Evolutionary conservation across 306 rosid genomes (phyloP).

Genomic region (Cucumis hystrix): DNA sequence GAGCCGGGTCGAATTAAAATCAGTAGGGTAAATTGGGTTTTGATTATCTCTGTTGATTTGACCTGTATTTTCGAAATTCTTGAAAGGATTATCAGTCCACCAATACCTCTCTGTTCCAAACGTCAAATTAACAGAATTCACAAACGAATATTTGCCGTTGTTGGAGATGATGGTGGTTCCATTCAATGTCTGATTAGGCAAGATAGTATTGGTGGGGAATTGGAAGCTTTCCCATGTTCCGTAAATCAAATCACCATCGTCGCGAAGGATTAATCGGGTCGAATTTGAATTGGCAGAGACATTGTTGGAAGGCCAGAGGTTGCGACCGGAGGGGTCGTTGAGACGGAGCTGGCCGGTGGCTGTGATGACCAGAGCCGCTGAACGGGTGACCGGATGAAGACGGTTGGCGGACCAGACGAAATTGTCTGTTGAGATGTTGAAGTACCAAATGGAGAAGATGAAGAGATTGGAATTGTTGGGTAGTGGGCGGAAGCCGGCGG

Average conservation of each 20-base stretch:
- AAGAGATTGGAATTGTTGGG: not conserved
- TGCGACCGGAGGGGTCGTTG: not conserved
- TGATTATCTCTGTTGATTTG: constrained; percentile 12
- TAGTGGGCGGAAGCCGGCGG: constrained; percentile 9
- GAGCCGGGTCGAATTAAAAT: constrained; percentile 26
- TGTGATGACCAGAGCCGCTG: not conserved
- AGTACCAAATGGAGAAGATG: constrained; percentile 9
- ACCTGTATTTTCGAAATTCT: constrained; percentile 19
- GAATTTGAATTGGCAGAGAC: constrained; percentile 11
- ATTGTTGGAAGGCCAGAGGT: constrained; percentile 1
- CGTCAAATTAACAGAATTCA: not conserved
- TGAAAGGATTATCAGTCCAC: not conserved
- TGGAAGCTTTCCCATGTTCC: constrained; percentile 43
- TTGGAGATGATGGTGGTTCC: constrained; percentile 12
- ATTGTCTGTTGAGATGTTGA: not conserved
- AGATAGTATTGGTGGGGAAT: constrained; percentile 41
- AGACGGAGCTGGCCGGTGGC: not conserved
- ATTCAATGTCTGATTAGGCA: constrained; percentile 36
- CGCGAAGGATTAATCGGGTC: constrained; percentile 16
- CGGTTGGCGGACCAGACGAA: constrained; percentile 10
- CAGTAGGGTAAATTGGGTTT: constrained; percentile 22
- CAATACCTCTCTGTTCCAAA: constrained; percentile 23
- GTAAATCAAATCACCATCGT: constrained; percentile 32
- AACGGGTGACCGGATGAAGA: constrained; percentile 5
- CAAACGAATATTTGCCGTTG: constrained; percentile 29